These are phyloP conservation scores for Tieghemiomyces parasiticus DNA, from an alignment of 192 early-diverging fungal species.

Conservation along the genomic window DNA sequence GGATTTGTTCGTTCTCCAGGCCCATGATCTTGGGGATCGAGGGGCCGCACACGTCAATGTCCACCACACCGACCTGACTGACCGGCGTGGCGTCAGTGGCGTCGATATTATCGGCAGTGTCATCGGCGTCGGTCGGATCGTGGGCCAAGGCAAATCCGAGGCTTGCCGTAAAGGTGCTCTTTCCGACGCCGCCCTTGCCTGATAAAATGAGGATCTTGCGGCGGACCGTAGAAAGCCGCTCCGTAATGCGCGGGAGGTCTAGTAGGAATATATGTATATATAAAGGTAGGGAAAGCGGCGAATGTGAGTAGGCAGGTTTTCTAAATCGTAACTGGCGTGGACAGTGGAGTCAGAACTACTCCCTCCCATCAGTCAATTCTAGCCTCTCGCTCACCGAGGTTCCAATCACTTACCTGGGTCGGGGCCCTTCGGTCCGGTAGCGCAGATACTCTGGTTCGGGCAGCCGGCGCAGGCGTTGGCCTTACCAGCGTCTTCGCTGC, in stretches of 20 bases:
- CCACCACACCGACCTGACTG: constrained; percentile 65
- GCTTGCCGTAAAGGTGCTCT: constrained; percentile 78
- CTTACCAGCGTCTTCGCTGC: constrained; percentile 52
- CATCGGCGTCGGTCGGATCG: constrained; percentile 13
- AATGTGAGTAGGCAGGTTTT: not conserved
- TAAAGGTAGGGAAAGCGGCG: not conserved
- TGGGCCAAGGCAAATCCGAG: constrained; percentile 69
- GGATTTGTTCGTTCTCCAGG: constrained; percentile 61
- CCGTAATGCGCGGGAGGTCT: constrained; percentile 45
- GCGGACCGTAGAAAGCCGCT: constrained; percentile 40
- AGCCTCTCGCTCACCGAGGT: not conserved
- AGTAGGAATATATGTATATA: not conserved
- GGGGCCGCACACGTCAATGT: constrained; percentile 94
- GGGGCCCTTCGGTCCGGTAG: constrained; percentile 58
- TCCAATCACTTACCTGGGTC: constrained; percentile 40
- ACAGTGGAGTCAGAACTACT: not conserved
- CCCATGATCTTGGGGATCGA: constrained; percentile 92
- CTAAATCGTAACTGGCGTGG: not conserved
- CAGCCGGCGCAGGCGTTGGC: constrained; percentile 66
- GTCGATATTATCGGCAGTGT: constrained; percentile 18
- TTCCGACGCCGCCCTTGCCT: constrained; percentile 97
- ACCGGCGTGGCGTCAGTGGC: constrained; percentile 9
- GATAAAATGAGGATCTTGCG: constrained; percentile 89
- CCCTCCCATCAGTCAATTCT: not conserved
- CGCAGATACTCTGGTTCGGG: constrained; percentile 63